phyloP scores from a whole-genome alignment of 768 basidiomycete genomes.

The Daedaleopsis nitida region DNA sequence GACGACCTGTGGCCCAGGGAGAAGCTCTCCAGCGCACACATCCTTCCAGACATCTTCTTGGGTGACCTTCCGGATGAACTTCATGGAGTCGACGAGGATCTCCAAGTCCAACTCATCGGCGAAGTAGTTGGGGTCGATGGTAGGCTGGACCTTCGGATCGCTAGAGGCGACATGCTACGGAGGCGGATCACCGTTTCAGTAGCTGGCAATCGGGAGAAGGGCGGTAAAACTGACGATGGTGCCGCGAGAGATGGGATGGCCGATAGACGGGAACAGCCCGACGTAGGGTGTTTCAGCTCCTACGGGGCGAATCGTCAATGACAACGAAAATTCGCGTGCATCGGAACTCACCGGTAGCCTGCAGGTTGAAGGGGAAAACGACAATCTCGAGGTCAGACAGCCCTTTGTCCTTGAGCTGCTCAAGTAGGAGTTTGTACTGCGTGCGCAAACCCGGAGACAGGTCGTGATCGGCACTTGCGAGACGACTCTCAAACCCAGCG shows the following conservation, averaged over 20 bases:
- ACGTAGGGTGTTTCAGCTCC: constrained; percentile 1
- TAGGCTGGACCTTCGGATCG: constrained; percentile 27
- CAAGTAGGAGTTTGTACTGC: constrained; percentile 29
- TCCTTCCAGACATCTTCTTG: constrained; percentile 19
- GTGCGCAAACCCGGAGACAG: constrained; percentile 22
- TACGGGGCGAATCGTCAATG: no score
- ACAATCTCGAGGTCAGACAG: constrained; percentile 28
- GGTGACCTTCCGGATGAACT: constrained; percentile 27
- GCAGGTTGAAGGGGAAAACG: constrained; percentile 18
- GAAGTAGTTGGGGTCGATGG: constrained; percentile 34
- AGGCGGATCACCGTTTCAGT: background rate
- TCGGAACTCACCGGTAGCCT: background rate
- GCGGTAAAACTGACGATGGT: constrained; percentile 27
- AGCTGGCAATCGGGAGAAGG: background rate
- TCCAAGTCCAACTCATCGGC: constrained; percentile 32
- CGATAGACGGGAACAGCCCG: constrained; percentile 22
- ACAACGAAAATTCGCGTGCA: background rate
- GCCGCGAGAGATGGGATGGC: constrained; percentile 31
- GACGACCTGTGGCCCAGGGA: constrained; percentile 16
- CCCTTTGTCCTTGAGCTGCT: constrained; percentile 18
- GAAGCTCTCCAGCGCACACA: constrained; percentile 9
- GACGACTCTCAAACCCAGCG: background rate
- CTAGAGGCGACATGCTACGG: constrained; percentile 24
- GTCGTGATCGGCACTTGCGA: background rate
- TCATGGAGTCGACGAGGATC: constrained; percentile 27